phyloP scores from a whole-genome alignment of 257 asterid species.

The Solanum tarapatanum region DNA sequence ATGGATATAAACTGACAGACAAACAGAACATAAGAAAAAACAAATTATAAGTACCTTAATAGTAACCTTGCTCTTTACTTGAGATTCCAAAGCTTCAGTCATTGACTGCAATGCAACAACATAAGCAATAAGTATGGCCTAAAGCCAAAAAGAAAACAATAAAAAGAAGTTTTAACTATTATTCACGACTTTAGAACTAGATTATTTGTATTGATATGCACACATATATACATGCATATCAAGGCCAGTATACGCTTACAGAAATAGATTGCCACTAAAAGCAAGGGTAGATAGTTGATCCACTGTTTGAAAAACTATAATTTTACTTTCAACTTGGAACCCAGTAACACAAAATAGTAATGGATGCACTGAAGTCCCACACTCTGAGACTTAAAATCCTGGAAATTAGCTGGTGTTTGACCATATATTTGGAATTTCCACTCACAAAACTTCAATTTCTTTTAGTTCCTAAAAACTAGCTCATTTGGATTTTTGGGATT shows the following conservation, averaged over 20 bases:
- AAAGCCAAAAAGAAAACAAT: background rate
- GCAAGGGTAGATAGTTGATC: background rate
- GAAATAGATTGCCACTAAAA: background rate
- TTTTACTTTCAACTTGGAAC: background rate
- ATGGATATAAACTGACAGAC: background rate
- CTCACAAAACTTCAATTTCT: background rate
- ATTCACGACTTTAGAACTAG: background rate
- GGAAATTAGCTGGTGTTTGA: background rate
- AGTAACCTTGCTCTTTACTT: constrained; percentile 70
- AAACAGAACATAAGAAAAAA: background rate
- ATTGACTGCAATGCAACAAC: constrained; percentile 41
- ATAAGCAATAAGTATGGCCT: background rate
- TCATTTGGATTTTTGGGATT: background rate
- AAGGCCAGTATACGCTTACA: background rate
- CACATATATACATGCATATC: background rate
- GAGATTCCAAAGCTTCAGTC: constrained; percentile 73
- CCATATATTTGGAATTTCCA: no score
- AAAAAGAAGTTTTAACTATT: background rate
- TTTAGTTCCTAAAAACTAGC: background rate
- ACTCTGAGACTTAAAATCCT: background rate
- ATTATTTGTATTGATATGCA: background rate
- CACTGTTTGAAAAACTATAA: background rate
- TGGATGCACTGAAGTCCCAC: background rate
- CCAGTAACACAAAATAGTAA: background rate
- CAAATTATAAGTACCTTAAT: constrained; percentile 39